Evolutionary conservation across 148 eudicot species (phyloP).

Genomic region (Gaultheria prostrata): DNA sequence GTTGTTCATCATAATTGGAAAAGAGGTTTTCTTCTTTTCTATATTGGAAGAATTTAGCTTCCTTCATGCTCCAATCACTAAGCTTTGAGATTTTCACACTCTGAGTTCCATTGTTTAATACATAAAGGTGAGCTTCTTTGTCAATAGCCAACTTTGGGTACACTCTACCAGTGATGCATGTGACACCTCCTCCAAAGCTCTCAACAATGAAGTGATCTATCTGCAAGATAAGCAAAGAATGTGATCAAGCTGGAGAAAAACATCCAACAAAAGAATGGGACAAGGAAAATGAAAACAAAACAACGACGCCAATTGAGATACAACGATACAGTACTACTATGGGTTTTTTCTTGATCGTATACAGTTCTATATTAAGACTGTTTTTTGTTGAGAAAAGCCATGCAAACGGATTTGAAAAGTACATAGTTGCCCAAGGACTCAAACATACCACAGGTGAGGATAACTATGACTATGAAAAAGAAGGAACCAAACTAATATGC

Average conservation of each 20-base stretch:
- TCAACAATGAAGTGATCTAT: constrained; percentile 28
- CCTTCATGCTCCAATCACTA: constrained; percentile 4
- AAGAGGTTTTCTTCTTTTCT: constrained; percentile 3
- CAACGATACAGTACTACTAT: no score
- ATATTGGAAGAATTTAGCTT: not conserved
- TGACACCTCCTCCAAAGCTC: constrained; percentile 26
- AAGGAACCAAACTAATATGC: not conserved
- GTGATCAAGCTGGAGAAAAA: not conserved
- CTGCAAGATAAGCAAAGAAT: constrained; percentile 5
- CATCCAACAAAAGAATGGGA: not conserved
- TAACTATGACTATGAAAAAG: not conserved
- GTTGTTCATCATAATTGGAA: not conserved
- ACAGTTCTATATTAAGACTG: no score
- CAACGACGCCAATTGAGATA: not conserved
- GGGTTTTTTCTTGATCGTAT: no score
- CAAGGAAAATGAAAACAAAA: not conserved
- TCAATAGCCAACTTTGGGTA: constrained; percentile 16
- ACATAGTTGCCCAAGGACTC: not conserved
- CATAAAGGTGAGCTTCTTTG: constrained; percentile 17
- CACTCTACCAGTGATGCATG: constrained; percentile 24
- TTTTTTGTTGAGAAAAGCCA: not conserved
- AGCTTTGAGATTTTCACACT: constrained; percentile 13
- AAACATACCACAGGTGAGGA: not conserved
- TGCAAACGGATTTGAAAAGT: not conserved
- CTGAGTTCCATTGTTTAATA: constrained; percentile 26